phyloP scores from a whole-genome alignment of 768 basidiomycete species.

The Nidularia sp. region DNA sequence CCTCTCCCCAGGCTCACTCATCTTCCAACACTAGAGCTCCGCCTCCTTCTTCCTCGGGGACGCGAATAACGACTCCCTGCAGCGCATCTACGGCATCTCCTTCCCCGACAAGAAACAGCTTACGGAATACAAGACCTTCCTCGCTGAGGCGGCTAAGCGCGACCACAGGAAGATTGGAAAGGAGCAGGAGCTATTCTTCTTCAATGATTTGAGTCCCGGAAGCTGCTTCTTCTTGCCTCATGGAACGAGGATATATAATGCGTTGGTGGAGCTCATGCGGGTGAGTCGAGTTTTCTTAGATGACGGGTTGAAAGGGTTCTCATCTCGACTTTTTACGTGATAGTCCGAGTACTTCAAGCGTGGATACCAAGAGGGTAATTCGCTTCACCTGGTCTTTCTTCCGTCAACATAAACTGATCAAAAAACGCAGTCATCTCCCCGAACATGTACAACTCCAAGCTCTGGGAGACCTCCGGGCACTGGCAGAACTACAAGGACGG shows the following conservation, averaged over 20 bases:
- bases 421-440: slow-evolving; percentile 80
- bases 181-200: slow-evolving; percentile 98
- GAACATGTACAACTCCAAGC: slow-evolving; percentile 93
- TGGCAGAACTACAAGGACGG: slow-evolving; percentile 98
- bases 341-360: slow-evolving; percentile 93
- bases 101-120: slow-evolving; percentile 98
- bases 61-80: slow-evolving; percentile 86
- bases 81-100: slow-evolving; percentile 96
- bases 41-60: slow-evolving; percentile 98
- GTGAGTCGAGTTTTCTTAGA: slow-evolving; percentile 38
- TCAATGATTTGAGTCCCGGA: slow-evolving; percentile 94
- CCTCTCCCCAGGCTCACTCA: background rate
- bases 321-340: background rate
- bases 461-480: slow-evolving; percentile 98
- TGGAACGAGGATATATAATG: slow-evolving; percentile 95
- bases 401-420: background rate
- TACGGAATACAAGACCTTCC: slow-evolving; percentile 90
- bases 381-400: slow-evolving; percentile 1
- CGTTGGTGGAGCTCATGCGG: slow-evolving; percentile 85
- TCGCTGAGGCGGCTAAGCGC: slow-evolving; percentile 96
- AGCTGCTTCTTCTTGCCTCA: slow-evolving; percentile 97
- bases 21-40: slow-evolving; percentile 65
- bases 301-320: slow-evolving; percentile 2
- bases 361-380: slow-evolving; percentile 86
- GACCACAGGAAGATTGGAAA: slow-evolving; percentile 97